Evolutionary conservation across 2,329 filamentous ascomycete species (phyloP), one percentile per base, ranked within the genome.

Genomic region (Beauveria medogensis): DNA sequence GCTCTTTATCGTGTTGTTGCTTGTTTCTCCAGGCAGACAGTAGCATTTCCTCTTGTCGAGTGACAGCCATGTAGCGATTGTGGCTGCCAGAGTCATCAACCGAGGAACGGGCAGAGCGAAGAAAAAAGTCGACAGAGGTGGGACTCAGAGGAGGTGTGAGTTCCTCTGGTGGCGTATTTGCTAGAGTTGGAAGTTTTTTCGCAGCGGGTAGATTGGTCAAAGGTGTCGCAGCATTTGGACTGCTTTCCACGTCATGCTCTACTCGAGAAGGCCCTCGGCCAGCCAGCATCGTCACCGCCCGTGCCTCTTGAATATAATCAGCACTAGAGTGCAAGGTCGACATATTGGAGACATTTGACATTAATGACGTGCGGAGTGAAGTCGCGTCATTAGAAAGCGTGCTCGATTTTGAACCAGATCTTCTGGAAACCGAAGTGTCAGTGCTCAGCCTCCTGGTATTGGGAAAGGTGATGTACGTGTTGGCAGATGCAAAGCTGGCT

Each of bases 1-100:
- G 76, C 63, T 82, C 77, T 2, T 80, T 78, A 78, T 83, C 82
- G n/a, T 74, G 73, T 3, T 81, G 78, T n/a, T 81, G 75, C 72
- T 83, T 83, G 65, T 80, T 77, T 9, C 82, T 77, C 47, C 85
- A 74, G 3, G 82, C 82, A 2, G 82, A 78, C 4, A 85, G 73
- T 0, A 85, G 73, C 75, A 83, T 79, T 69, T 85, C 80, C 63
- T 85, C 82, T 63, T 84, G 81, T 4, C 74, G 77, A 0, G 82
- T 84, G 20, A 85, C 81, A 1, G 81, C 80, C 78, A 85, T 84
- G 59, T 84, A 73, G 1, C 82, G 77, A 30, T 72, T 71, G 40
- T 73, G 69, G 30, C 67, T 65, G 20, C 63, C 67, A 10, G 67
- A 64, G 2, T 65, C 66, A 47, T 75, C 71, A 9, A 74, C 67